Conservation (phyloP, 208 protist genomes). For the Phytomonas francai region DNA sequence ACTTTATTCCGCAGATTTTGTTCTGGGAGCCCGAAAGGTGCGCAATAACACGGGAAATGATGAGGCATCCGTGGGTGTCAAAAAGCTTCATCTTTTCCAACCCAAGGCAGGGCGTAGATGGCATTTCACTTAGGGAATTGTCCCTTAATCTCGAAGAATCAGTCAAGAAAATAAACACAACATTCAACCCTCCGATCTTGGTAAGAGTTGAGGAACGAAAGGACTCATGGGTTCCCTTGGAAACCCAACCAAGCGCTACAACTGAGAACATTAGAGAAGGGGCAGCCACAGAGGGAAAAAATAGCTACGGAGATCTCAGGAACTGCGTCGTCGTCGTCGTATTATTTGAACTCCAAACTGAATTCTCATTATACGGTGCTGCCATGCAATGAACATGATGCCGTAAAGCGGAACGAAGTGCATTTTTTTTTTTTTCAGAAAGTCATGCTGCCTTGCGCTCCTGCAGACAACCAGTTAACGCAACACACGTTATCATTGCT, state of each 20-base stretch:
- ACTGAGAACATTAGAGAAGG: not conserved
- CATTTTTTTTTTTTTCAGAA: not conserved
- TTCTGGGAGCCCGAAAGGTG: slow-evolving; percentile 57
- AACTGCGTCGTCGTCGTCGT: not conserved
- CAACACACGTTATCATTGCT: not conserved
- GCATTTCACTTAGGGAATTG: not conserved
- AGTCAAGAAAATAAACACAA: not conserved
- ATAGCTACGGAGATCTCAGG: not conserved
- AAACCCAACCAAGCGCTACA: not conserved
- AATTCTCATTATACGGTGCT: not conserved
- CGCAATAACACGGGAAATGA: slow-evolving; percentile 41
- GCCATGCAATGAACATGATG: not conserved
- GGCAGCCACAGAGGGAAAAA: not conserved
- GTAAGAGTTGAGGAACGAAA: not conserved
- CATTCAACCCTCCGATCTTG: not conserved
- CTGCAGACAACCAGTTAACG: not conserved
- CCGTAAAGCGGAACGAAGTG: not conserved
- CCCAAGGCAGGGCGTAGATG: not conserved
- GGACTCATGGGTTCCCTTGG: not conserved
- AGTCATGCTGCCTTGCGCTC: not conserved
- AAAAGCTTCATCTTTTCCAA: slow-evolving; percentile 41
- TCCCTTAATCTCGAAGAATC: not conserved
- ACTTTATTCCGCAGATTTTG: slow-evolving; percentile 62
- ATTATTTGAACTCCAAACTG: not conserved
- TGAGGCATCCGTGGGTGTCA: slow-evolving; percentile 69